Evolutionary conservation across 345 rosid genomes (phyloP), one percentile per base, ranked within the genome.

Genomic region (Trapa incisa): DNA sequence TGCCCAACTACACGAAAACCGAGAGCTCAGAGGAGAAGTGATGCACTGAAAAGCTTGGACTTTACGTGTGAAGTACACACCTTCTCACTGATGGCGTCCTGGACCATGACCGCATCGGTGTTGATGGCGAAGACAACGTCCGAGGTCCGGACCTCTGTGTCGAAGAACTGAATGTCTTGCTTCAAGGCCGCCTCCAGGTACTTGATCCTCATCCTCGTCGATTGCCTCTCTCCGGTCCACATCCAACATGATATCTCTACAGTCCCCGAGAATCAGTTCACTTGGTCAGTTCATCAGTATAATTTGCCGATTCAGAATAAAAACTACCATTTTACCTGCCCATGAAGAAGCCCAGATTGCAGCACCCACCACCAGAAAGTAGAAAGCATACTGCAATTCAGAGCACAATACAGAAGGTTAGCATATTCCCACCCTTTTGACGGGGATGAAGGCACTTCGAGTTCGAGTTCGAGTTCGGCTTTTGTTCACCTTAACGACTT

Each of bases 331-430:
- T 52, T 50, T 47, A 47, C 47, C 98, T 78, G 99, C 99, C 99
- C 99, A 94, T 9, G 99, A 94, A 70, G 99, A 94, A 32, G 95
- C 99, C 99, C 97, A 94, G 69, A 94, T 91, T 72, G 96, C 95
- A 74, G 97, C 99, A 71, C 99, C 99, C 80, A 91, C 99, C 64
- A 94, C 86, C 12, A 94, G 89, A 72, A 94, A 91, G 84, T 94
- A 94, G 72, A 89, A 89, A 47, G 99, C 99, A 70, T 89, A 94
- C 99, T 94, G 88, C 76, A 77, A 73, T 52, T 29, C 42, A 69
- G 7, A 57, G 37, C 57, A 37, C 7, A 35, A 29, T 39, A 69
- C n/a, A 8, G 8, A 35, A 54, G 1, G 33, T n/a, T 2, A 33
- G 37, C 32, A 54, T 41, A 41, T 6, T 15, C 37, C 39, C 6